These are phyloP conservation scores for Dactylonectria macrodidyma DNA, from an alignment of 2,329 filamentous ascomycete genomes.

Conservation along the genomic window DNA sequence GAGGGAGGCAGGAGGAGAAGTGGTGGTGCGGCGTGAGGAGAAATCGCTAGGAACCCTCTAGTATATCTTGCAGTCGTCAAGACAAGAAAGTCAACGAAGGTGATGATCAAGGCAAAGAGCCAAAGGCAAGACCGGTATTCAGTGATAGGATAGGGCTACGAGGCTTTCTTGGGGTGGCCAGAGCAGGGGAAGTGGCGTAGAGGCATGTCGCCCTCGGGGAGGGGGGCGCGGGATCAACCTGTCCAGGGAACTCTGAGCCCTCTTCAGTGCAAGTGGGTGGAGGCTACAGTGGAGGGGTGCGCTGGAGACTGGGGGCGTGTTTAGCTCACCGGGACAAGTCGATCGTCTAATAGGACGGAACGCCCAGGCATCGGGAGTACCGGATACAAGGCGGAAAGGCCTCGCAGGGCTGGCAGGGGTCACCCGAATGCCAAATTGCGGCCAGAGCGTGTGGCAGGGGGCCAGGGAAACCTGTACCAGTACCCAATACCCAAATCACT, in stretches of 20 bases:
- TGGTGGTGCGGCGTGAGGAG: constrained; percentile 2
- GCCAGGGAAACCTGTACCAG: constrained; percentile 19
- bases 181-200: constrained; percentile 33
- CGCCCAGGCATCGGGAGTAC: constrained; percentile 20
- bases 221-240: constrained; percentile 21
- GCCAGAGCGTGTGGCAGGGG: constrained; percentile 12
- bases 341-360: constrained; percentile 19
- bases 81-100: constrained; percentile 26
- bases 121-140: constrained; percentile 14
- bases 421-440: background rate
- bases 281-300: constrained; percentile 25
- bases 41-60: constrained; percentile 18
- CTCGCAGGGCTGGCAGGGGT: constrained; percentile 15
- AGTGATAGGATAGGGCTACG: constrained; percentile 29
- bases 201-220: constrained; percentile 30
- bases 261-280: constrained; percentile 24
- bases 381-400: constrained; percentile 21
- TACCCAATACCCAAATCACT: constrained; percentile 10
- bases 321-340: constrained; percentile 6
- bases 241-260: constrained; percentile 25
- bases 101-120: constrained; percentile 24
- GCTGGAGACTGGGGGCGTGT: background rate
- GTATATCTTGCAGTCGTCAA: constrained; percentile 14
- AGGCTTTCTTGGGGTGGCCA: constrained; percentile 38
- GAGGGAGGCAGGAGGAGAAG: constrained; percentile 1